Conservation (phyloP, 208 protist species). For the Phytomonas francai region DNA sequence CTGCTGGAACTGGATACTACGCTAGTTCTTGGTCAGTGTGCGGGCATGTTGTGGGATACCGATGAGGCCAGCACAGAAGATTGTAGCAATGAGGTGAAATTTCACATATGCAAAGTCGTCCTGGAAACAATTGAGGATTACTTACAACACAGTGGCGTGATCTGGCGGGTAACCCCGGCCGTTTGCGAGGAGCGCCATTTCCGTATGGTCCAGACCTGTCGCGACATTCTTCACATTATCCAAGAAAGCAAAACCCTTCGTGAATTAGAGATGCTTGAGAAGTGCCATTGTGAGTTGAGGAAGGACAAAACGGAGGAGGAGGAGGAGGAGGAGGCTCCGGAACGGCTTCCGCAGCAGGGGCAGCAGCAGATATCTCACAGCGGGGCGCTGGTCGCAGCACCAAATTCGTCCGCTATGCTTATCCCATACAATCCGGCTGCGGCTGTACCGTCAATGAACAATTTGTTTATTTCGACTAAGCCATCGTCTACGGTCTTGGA, state of each 20-base stretch:
- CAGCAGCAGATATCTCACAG: neutral
- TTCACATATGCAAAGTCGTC: constrained; percentile 78
- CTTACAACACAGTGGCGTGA: constrained; percentile 76
- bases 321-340: neutral
- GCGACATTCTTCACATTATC: constrained; percentile 3
- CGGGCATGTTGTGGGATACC: constrained; percentile 52
- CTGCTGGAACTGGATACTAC: constrained; percentile 69
- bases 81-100: constrained; percentile 33
- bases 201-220: neutral
- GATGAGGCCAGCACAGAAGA: constrained; percentile 16
- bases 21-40: constrained; percentile 53
- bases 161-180: constrained; percentile 70
- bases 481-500: neutral
- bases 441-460: neutral
- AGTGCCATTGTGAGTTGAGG: neutral
- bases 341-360: neutral
- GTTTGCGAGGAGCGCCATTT: constrained; percentile 22
- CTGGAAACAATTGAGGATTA: constrained; percentile 83
- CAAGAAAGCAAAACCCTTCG: neutral
- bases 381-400: neutral
- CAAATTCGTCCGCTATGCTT: neutral
- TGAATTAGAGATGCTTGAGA: neutral
- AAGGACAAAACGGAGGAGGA: neutral
- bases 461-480: neutral
- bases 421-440: neutral